Evolutionary conservation across 148 eudicot genomes (phyloP), one percentile per base, ranked within the genome.

Genomic region (Rhododendron simsii): DNA sequence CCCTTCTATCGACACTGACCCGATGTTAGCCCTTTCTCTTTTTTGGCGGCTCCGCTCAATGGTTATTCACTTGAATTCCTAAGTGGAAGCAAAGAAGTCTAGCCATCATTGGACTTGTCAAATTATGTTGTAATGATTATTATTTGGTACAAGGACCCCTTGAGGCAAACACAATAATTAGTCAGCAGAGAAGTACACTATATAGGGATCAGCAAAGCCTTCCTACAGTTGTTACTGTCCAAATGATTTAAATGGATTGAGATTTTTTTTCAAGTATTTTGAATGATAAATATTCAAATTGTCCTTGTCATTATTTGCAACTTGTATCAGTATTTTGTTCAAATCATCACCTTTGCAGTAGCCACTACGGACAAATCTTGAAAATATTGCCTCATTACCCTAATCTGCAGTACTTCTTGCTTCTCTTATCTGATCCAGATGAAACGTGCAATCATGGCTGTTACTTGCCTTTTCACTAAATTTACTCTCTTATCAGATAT

Each of bases 71-170:
- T 4, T 39, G 23, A 45, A 44, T 63, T 57, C 55, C 28, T 15
- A 26, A 59, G 26, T 26, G 77, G 45, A 13, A 28, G 82, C 63
- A 15, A n/a, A 63, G 20, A 28, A 30, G 61, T 57, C 9, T 74
- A 74, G 80, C 67, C 57, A 51, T 30, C 45, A 37, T 75, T 21
- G 35, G 86, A 35, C 47, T 59, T 18, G 76, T 77, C 45, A 18
- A 82, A 26, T 86, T n/a, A 74, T 76, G 69, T 51, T 45, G n/a
- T 4, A 51, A 87, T 83, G 86, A 87, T 83, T 39, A 76, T 47
- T 83, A 78, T 15, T 83, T 28, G 23, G 78, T 83, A 78, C 18
- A 44, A 65, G 79, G 23, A 81, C 83, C 86, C 10, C 20, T 69
- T 9, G 65, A 78, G 61, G n/a, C 44, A 78, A 77, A 77, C n/a